Base-by-base conservation (phyloP, 2,329 filamentous ascomycete species). In the Lachnellula subtilissima region DNA sequence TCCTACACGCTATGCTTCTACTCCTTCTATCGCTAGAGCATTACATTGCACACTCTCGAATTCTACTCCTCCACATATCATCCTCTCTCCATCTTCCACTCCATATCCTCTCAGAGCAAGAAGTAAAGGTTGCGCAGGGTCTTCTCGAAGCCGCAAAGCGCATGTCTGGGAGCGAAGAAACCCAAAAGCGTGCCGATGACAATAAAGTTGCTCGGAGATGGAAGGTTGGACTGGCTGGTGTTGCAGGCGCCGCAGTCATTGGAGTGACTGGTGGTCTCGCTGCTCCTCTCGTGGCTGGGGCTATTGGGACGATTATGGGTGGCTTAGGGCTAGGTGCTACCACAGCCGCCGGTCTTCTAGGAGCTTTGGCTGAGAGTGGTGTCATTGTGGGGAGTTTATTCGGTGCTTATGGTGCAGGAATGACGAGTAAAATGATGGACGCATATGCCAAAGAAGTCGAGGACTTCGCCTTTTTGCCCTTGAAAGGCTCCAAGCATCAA, bases 221-320 rank as follows among this genome's bases (percentile, higher is more conserved):
- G 89, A 97, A 96, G 70, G 91, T 97, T 19, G 91, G 92, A 0
- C 77, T 97, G 25, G 93, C 92, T 0, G 89, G 88, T 8, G 90
- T 95, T 0, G 91, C 90, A 0, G 93, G 93, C 11, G 93, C 93
- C n/a, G 83, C 82, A 0, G 74, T 91, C 1, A 87, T 91, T 37
- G 85, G 85, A 9, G 79, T 89, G 4, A 88, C 86, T 0, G 87
- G 87, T 28, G 88, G 87, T 35, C 81, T 97, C 9, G 88, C 90
- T 8, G 84, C 88, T 1, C 86, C 91, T 0, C 76, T 97, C 2
- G 81, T 89, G 14, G 86, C 85, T 19, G 90, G 88, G 9, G 89
- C 90, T 0, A 79, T 97, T 42, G 92, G 92, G 23, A 86, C 84
- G 1, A 79, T 93, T 0, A 87, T 92, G 75, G 86, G 87, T 23